Base-by-base conservation (phyloP, 2,329 filamentous ascomycete genomes). In the Fusarium pseudograminearum region DNA sequence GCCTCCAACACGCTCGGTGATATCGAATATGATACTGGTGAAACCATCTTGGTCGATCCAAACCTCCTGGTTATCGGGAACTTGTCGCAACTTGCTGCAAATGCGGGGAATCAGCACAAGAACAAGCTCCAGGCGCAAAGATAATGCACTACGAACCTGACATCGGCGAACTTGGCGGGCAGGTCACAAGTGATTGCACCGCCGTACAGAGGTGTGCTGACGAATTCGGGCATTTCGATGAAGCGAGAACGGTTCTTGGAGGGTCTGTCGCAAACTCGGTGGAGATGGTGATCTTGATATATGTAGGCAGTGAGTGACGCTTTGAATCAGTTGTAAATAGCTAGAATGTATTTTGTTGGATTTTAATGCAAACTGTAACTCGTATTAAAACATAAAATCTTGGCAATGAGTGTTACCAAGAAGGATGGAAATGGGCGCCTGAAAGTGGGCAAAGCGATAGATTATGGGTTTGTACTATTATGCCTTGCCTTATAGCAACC, bases 61-160 rank as follows among this genome's bases (percentile, higher is more conserved):
- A 73, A 98, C 91, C 84, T 98, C 95, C 83, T 98, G 94, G 79
- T 97, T 92, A 78, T 95, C 91, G 52, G 92, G 92, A 7, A 94
- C 89, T 80, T 93, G 87, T 69, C 92, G 89, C 72, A 94, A 86
- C 57, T 87, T 86, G 81, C 91, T 93, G 66, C 26, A 46, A 38
- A 4, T n/a, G 36, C 22, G 34, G n/a, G 44, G 26, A 28, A 46
- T 71, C 34, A 73, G 58, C 28, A 65, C 33, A 11, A 56, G 45
- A 30, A 51, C 24, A 16, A 31, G 46, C 46, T 16, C 20, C 59
- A 12, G 41, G 59, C 57, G 66, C 70, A 60, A 65, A 52, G 56
- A 26, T 9, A 31, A 54, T 28, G 10, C 26, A 33, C 28, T 20
- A 31, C 55, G 30, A 36, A 93, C 91, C 90, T 93, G 61, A 93